phyloP scores from a whole-genome alignment of 345 rosid species.

The Isatis tinctoria region DNA sequence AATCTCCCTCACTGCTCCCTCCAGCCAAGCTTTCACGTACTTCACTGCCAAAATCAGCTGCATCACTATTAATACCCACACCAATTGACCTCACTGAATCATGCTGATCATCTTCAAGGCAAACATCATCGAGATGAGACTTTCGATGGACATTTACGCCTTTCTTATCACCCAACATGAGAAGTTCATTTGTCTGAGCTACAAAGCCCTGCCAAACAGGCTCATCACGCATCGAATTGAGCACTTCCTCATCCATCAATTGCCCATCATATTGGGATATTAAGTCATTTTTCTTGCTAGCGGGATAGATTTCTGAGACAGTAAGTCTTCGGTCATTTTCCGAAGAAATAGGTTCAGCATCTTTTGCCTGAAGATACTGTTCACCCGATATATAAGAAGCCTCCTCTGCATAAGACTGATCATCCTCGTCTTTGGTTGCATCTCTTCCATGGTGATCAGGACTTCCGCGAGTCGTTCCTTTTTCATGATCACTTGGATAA shows the following conservation, averaged over 20 bases:
- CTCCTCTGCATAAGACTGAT: conserved; percentile 90
- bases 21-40: conserved; percentile 85
- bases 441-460: conserved; percentile 77
- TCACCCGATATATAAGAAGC: conserved; percentile 95
- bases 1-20: conserved; percentile 86
- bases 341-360: conserved; percentile 57
- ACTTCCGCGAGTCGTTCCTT: conserved; percentile 78
- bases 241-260: conserved; percentile 81
- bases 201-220: conserved; percentile 99
- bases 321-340: conserved; percentile 77
- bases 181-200: conserved; percentile 70
- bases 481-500: conserved; percentile 97
- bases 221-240: conserved; percentile 68
- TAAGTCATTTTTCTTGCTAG: conserved; percentile 57
- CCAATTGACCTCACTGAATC: conserved; percentile 97
- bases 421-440: conserved; percentile 79
- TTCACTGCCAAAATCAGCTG: conserved; percentile 93
- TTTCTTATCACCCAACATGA: conserved; percentile 61
- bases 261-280: conserved; percentile 77
- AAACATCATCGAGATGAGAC: conserved; percentile 58
- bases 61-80: conserved; percentile 91
- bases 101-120: conserved; percentile 82
- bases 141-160: conserved; percentile 45
- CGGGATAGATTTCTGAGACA: conserved; percentile 58
- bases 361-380: conserved; percentile 62